A percentile compares a stretch with the other conserved stretches of the same genome.
phyloP scores from a whole-genome alignment of 2,329 filamentous ascomycete genomes.

The Botryotinia calthae region DNA sequence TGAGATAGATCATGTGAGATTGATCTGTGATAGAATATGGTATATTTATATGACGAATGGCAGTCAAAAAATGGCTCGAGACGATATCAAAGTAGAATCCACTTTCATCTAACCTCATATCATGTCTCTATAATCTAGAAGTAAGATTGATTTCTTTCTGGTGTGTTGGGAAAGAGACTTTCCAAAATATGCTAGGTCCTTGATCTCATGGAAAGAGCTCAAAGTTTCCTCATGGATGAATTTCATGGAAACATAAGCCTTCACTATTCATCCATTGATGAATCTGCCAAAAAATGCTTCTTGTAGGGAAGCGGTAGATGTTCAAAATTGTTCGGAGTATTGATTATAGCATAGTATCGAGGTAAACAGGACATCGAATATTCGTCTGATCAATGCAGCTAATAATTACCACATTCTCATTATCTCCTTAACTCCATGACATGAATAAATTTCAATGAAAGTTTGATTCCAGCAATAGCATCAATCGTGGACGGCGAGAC shows the following conservation, averaged over 20 bases:
- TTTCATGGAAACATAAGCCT: background rate
- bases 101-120: background rate
- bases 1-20: background rate
- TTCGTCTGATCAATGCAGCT: background rate
- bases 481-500: background rate
- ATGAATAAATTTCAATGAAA: background rate
- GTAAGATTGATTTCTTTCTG: too few species aligned
- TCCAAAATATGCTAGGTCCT: background rate
- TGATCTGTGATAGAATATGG: background rate
- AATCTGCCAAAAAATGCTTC: background rate
- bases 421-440: background rate
- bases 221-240: background rate
- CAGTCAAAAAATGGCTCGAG: background rate
- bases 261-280: background rate
- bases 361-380: background rate
- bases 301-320: background rate
- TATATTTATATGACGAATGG: background rate
- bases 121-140: background rate
- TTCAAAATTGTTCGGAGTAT: background rate
- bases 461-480: background rate
- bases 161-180: background rate
- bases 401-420: background rate
- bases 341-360: background rate
- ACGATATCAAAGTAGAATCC: background rate
- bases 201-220: rapidly evolving